These are phyloP conservation scores for Inonotus obliquus DNA, from an alignment of 1,284 basidiomycete genomes.

Conservation along the genomic window DNA sequence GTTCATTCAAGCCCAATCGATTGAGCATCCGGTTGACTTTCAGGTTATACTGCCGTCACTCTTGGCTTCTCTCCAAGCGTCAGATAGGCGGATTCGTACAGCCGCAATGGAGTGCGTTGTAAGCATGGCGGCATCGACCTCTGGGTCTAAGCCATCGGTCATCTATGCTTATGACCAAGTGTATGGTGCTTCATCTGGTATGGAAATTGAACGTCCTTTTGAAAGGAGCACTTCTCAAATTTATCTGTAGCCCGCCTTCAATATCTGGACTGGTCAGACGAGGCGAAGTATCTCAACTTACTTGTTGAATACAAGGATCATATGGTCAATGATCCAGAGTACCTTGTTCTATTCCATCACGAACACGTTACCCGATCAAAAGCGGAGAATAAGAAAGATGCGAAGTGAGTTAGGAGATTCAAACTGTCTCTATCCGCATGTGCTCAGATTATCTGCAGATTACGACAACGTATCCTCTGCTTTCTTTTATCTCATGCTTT, in stretches of 20 bases:
- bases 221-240: slow-evolving; percentile 10
- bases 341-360: slow-evolving; percentile 61
- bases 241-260: slow-evolving; percentile 55
- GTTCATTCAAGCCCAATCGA: slow-evolving; percentile 69
- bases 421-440: slow-evolving; percentile 3
- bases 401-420: slow-evolving; percentile 45
- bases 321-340: slow-evolving; percentile 63
- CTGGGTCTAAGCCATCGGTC: slow-evolving; percentile 41
- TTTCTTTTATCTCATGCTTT: slow-evolving; percentile 82
- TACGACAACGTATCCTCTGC: slow-evolving; percentile 73
- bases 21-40: slow-evolving; percentile 67
- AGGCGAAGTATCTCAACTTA: slow-evolving; percentile 59
- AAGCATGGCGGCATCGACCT: slow-evolving; percentile 38
- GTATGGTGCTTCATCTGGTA: slow-evolving; percentile 69
- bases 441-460: slow-evolving; percentile 38
- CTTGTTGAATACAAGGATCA: slow-evolving; percentile 56
- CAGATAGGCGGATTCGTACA: slow-evolving; percentile 48
- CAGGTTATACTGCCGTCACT: slow-evolving; percentile 82
- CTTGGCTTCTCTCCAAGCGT: slow-evolving; percentile 60
- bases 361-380: slow-evolving; percentile 46
- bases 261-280: slow-evolving; percentile 74
- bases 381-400: slow-evolving; percentile 58
- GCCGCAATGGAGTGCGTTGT: slow-evolving; percentile 65
- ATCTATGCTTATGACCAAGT: slow-evolving; percentile 83
- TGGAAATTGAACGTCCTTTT: slow-evolving; percentile 25